Conservation (phyloP, 2,329 filamentous ascomycete genomes). For the Alternaria ethzedia region DNA sequence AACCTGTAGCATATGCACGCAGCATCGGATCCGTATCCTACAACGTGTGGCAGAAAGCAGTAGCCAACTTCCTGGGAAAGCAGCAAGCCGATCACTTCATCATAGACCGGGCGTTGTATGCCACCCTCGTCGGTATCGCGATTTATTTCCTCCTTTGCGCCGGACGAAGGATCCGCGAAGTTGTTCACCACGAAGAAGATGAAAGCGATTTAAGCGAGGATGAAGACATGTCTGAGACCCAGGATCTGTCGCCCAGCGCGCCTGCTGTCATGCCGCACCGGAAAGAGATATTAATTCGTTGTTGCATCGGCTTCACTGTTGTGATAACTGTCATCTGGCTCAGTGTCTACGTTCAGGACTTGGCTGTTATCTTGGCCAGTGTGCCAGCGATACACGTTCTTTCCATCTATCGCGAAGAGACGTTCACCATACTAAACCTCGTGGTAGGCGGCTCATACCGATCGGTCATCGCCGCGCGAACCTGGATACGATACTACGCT, state of each 20-base stretch:
- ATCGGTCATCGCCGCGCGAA: background rate
- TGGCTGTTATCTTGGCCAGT: background rate
- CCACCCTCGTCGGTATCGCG: background rate
- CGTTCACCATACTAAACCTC: background rate
- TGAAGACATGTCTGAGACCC: background rate
- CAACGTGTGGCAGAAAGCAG: background rate
- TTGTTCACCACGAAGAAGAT: background rate
- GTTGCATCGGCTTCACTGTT: background rate
- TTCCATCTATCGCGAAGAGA: background rate
- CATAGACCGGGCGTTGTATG: background rate
- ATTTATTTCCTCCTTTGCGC: background rate
- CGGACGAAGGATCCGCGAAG: background rate
- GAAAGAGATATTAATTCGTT: background rate
- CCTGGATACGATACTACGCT: background rate
- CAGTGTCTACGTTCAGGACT: background rate
- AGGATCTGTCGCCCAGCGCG: background rate
- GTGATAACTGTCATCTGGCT: background rate
- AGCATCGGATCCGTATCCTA: background rate
- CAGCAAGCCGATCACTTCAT: background rate
- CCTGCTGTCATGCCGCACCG: background rate
- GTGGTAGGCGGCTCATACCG: background rate
- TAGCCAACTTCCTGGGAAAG: background rate
- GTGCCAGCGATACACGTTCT: background rate
- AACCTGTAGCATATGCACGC: background rate
- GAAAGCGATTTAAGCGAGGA: background rate